These are phyloP conservation scores for Aspergillus bridgeri DNA, from an alignment of 495 filamentous ascomycete genomes.

Conservation along the genomic window DNA sequence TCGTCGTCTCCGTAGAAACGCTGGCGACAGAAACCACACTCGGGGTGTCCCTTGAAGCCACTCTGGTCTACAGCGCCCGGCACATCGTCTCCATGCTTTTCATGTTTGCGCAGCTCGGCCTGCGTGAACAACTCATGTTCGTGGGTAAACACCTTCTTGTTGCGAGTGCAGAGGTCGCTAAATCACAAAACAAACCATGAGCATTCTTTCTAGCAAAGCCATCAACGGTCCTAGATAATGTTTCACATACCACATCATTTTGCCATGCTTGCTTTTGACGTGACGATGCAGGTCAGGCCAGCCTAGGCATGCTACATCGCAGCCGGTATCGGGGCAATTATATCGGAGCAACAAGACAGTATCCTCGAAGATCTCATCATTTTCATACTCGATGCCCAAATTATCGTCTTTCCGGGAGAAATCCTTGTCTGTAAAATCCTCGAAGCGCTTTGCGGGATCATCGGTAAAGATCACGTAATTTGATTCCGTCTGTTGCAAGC, in stretches of 20 bases:
- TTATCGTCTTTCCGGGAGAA: conserved; percentile 73
- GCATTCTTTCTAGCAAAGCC: neutral
- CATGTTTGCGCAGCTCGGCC: conserved; percentile 79
- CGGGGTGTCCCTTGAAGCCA: conserved; percentile 92
- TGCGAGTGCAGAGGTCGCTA: conserved; percentile 82
- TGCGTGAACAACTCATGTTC: conserved; percentile 91
- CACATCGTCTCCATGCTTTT: conserved; percentile 85
- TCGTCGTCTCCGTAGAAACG: conserved; percentile 97
- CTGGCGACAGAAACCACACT: conserved; percentile 87
- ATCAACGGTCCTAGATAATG: neutral
- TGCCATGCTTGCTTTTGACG: conserved; percentile 75
- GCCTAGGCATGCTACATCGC: conserved; percentile 84
- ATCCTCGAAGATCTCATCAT: conserved; percentile 81
- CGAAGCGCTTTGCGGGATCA: conserved; percentile 70
- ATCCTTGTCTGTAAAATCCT: conserved; percentile 72
- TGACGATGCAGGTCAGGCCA: conserved; percentile 95
- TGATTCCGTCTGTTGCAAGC: conserved; percentile 59
- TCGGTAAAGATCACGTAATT: conserved; percentile 90
- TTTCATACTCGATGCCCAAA: conserved; percentile 86
- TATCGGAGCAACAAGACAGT: conserved; percentile 84
- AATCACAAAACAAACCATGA: neutral
- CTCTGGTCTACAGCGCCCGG: conserved; percentile 90
- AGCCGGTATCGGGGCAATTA: conserved; percentile 84
- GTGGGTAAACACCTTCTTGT: conserved; percentile 98
- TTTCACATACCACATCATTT: conserved; percentile 74